These are phyloP conservation scores for Jaapia argillacea DNA, from an alignment of 768 basidiomycete species.

Conservation along the genomic window DNA sequence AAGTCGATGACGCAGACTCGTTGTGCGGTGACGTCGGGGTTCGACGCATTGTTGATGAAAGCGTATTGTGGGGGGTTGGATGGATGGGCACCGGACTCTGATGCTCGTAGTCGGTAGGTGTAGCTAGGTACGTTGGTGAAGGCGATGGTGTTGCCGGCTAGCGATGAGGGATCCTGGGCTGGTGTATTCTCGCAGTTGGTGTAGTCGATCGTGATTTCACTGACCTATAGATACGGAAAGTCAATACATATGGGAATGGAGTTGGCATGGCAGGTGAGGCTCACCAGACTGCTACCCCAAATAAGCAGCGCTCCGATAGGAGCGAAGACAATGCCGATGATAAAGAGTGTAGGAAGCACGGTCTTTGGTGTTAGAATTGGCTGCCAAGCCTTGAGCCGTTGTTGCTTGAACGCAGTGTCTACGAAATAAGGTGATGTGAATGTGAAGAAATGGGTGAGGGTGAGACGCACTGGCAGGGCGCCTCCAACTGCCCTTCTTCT, in stretches of 20 bases:
- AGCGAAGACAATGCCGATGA: conserved; percentile 90
- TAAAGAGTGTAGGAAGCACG: conserved; percentile 91
- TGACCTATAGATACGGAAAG: conserved; percentile 44
- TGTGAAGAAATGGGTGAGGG: conserved; percentile 5
- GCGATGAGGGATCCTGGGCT: conserved; percentile 21
- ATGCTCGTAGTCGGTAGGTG: conserved; percentile 56
- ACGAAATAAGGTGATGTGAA: conserved; percentile 13
- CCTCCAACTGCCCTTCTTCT: conserved; percentile 81
- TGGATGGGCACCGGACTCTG: conserved; percentile 36
- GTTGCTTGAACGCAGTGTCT: conserved; percentile 99
- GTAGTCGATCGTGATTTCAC: conserved; percentile 93
- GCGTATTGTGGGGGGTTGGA: conserved; percentile 65
- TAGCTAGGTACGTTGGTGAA: conserved; percentile 57
- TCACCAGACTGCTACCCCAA: conserved; percentile 71
- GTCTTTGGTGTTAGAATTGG: conserved; percentile 97
- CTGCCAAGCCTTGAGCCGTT: conserved; percentile 99
- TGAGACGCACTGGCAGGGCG: conserved; percentile 66
- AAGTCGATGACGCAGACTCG: conserved; percentile 75
- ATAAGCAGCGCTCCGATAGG: conserved; percentile 93
- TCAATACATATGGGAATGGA: conserved; percentile 1
- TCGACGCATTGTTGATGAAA: conserved; percentile 47
- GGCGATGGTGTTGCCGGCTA: too few relatives aligned
- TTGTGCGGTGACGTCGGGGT: conserved; percentile 31
- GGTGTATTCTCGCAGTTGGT: conserved; percentile 73
- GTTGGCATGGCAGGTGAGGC: conserved; percentile 14